Conservation (phyloP, 306 rosid genomes). For the Aeschynomene evenia region DNA sequence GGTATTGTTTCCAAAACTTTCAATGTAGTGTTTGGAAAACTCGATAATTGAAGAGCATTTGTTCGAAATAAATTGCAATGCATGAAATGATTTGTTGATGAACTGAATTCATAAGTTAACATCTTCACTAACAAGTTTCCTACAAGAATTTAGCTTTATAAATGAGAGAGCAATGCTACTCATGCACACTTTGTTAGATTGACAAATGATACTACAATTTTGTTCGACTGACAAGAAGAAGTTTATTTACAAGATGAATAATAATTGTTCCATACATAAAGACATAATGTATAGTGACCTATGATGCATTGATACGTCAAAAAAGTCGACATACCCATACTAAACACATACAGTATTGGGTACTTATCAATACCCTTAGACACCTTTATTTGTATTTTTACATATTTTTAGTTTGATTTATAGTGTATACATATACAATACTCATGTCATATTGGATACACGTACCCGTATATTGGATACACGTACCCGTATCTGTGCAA, state of each 20-base stretch:
- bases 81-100: background rate
- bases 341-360: too few relatives aligned
- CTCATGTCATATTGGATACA: too few relatives aligned
- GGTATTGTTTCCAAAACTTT: background rate
- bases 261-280: background rate
- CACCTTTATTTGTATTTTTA: too few relatives aligned
- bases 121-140: background rate
- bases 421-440: too few relatives aligned
- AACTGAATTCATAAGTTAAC: background rate
- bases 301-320: too few relatives aligned
- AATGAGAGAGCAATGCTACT: background rate
- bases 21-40: background rate
- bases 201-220: background rate
- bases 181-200: background rate
- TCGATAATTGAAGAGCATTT: background rate
- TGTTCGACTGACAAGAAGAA: background rate
- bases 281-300: too few relatives aligned
- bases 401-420: too few relatives aligned
- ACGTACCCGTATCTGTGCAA: too few relatives aligned
- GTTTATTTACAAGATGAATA: background rate
- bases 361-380: too few relatives aligned
- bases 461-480: too few relatives aligned
- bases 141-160: slow-evolving; percentile 7
- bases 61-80: background rate
- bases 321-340: too few relatives aligned